Evolutionary conservation across 129 eudicot species (phyloP).

Genomic region (Artemisia tridentata): DNA sequence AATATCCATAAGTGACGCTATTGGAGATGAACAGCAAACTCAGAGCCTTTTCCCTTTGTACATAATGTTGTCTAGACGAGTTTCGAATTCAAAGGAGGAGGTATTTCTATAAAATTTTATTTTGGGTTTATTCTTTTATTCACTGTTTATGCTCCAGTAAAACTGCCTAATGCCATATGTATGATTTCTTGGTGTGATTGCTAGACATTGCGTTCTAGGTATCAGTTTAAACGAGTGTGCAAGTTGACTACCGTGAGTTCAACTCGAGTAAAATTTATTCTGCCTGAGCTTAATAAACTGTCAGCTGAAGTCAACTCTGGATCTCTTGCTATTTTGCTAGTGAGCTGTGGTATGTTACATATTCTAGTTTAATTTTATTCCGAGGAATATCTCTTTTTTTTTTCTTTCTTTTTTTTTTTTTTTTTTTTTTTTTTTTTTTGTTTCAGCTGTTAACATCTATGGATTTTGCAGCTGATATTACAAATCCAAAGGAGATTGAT

Average conservation of each 20-base stretch:
- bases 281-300: conserved; percentile 76
- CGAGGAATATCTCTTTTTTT: neutral
- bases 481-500: conserved; percentile 35
- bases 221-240: conserved; percentile 55
- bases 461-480: conserved; percentile 42
- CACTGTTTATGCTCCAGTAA: conserved; percentile 3
- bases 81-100: too few relatives aligned
- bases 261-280: conserved; percentile 55
- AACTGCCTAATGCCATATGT: conserved; percentile 31
- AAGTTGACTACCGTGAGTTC: conserved; percentile 38
- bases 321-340: conserved; percentile 60
- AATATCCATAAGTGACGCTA: conserved; percentile 54
- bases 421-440: neutral
- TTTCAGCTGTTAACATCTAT: conserved; percentile 13
- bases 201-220: conserved; percentile 58
- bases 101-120: conserved; percentile 24
- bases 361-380: neutral
- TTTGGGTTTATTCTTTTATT: neutral
- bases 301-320: conserved; percentile 59
- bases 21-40: conserved; percentile 42
- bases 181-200: neutral
- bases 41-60: conserved; percentile 65
- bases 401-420: neutral
- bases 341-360: conserved; percentile 73
- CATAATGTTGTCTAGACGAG: conserved; percentile 50